A percentile compares a stretch with the other conserved stretches of the same genome.
Evolutionary conservation across 805 yeast genomes (phyloP).

Genomic region (Yarrowia deformans): DNA sequence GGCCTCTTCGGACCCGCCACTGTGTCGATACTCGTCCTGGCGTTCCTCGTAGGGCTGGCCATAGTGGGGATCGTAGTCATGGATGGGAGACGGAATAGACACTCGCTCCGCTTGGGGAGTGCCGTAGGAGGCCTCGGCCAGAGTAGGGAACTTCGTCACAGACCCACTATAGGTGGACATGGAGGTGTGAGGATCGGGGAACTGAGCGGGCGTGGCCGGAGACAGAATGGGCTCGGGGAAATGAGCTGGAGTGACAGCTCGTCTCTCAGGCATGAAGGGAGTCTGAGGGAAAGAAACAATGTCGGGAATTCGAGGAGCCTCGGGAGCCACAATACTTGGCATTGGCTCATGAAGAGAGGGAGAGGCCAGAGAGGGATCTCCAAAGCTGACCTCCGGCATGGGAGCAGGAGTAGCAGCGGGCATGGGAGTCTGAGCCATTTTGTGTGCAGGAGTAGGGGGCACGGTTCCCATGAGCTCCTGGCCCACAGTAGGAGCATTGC

Average conservation of each 20-base stretch:
- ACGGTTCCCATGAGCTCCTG: conserved; percentile 28
- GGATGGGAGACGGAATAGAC: conserved; percentile 26
- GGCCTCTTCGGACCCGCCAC: conserved; percentile 19
- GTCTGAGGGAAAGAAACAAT: conserved; percentile 27
- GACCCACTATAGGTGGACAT: conserved; percentile 30
- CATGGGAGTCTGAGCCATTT: neutral
- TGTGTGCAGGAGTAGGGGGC: conserved; percentile 26
- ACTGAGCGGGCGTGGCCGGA: conserved; percentile 30
- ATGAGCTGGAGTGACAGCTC: conserved; percentile 36
- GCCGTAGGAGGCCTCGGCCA: conserved; percentile 21
- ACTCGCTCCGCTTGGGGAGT: conserved; percentile 24
- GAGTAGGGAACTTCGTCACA: conserved; percentile 28
- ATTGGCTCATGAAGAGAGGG: conserved; percentile 31
- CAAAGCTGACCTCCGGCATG: conserved; percentile 29
- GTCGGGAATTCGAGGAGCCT: conserved; percentile 25
- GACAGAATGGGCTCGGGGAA: conserved; percentile 31
- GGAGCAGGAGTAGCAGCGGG: conserved; percentile 37
- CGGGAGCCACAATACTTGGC: conserved; percentile 5
- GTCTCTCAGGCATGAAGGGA: conserved; percentile 27
- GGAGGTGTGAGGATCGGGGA: conserved; percentile 30
- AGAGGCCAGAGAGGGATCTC: conserved; percentile 36
- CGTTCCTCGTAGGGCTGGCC: conserved; percentile 31
- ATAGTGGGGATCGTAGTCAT: conserved; percentile 36
- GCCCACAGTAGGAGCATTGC: conserved; percentile 22
- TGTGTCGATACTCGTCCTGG: conserved; percentile 19